Evolutionary conservation across 768 basidiomycete species (phyloP), one percentile per base, ranked within the genome.

Genomic region (Russula lepida): DNA sequence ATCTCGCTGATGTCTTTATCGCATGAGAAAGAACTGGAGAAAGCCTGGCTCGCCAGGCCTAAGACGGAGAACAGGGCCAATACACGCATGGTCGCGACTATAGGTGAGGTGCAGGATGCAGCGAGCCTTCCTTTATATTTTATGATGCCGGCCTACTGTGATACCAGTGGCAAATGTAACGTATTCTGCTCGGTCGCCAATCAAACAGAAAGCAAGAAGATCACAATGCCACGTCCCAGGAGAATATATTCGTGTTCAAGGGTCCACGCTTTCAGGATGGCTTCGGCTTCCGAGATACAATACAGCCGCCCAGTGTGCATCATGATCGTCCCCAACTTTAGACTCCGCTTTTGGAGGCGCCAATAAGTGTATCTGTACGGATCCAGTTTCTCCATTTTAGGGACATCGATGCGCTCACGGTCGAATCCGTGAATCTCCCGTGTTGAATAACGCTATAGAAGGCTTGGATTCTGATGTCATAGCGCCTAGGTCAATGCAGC

Each of bases 41-140:
- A n/a, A 2, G 51, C 56, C 32, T 54, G 56, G 52, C 56, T 47
- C 11, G 21, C 56, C 23, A 62, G 51, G 11, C 51, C 35, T 6
- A 62, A 21, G 1, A n/a, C 35, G 13, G 61, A 46, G 52, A 62
- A 28, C 23, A 58, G 46, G 33, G 37, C 32, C 35, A 46, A 58
- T 37, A 58, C 21, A 35, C 37, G 61, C 56, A 62, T 62, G 46
- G 30, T 58, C 8, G 13, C 28, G 25, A 41, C 28, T 49, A 43
- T n/a, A 25, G 43, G 32, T 21, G 56, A 17, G 44, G 13, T 49
- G 27, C 32, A 6, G 11, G 12, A 35, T 5, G 33, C 15, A 9
- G 6, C 17, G 28, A 54, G 12, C 25, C 27, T 41, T 43, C 44
- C 27, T 58, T 54, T 57, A 46, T 56, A 52, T 33, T 25, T 35